phyloP scores from a whole-genome alignment of 345 rosid genomes.

The Citrus sp. region DNA sequence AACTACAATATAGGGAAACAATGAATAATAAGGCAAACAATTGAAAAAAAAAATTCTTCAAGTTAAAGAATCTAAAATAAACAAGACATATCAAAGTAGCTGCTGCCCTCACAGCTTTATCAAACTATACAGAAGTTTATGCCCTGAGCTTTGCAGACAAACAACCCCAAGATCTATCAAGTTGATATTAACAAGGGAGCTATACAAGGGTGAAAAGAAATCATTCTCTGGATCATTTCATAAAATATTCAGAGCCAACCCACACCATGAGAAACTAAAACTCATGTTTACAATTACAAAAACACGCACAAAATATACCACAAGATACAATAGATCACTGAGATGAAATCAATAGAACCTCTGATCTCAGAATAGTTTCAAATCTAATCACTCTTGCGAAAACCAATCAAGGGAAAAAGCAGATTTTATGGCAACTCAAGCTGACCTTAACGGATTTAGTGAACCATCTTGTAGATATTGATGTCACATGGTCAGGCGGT shows the following conservation, averaged over 20 bases:
- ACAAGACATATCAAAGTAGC: not conserved
- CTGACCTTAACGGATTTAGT: not conserved
- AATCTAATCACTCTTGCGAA: not conserved
- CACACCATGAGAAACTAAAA: not conserved
- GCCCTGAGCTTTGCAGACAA: not conserved
- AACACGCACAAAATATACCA: not conserved
- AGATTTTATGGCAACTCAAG: no score
- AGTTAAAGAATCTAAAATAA: not conserved
- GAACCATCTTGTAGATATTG: not conserved
- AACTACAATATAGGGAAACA: not conserved
- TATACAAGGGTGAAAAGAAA: not conserved
- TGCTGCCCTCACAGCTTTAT: not conserved
- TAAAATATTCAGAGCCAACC: not conserved
- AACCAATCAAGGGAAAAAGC: not conserved
- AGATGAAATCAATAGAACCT: not conserved
- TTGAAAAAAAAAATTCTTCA: conserved; percentile 3
- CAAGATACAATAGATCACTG: not conserved
- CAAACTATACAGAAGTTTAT: not conserved
- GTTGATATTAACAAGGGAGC: not conserved
- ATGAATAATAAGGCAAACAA: not conserved
- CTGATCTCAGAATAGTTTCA: not conserved
- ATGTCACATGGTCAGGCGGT: not conserved
- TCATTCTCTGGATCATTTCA: not conserved
- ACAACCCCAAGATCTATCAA: not conserved
- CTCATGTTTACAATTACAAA: not conserved